A percentile compares a stretch with the other conserved stretches of the same genome.
These are phyloP conservation scores for Aspergillus fructus DNA, from an alignment of 2,329 filamentous ascomycete genomes.

Conservation along the genomic window DNA sequence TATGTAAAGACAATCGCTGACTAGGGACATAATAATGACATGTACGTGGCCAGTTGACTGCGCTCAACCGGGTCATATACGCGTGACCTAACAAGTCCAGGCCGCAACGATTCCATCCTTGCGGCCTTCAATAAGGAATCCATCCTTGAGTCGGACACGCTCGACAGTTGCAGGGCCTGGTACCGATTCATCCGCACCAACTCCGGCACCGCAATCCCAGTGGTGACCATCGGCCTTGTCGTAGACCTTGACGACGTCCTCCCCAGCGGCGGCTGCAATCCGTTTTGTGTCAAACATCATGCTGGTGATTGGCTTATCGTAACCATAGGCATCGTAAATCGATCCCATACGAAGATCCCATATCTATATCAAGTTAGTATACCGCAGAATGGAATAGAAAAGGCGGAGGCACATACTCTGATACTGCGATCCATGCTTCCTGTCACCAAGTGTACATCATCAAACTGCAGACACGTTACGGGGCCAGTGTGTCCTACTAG, in stretches of 20 bases:
- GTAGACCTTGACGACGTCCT: slow-evolving; percentile 95
- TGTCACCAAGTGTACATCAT: slow-evolving; percentile 91
- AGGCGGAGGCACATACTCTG: slow-evolving; percentile 63
- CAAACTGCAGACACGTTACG: slow-evolving; percentile 92
- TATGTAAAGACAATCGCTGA: slow-evolving; percentile 7
- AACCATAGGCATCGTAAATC: slow-evolving; percentile 93
- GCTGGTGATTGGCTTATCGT: slow-evolving; percentile 84
- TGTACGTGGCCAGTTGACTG: slow-evolving; percentile 5
- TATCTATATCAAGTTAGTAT: slow-evolving; percentile 60
- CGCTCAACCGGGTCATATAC: not conserved
- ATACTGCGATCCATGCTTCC: slow-evolving; percentile 91
- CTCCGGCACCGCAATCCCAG: slow-evolving; percentile 92
- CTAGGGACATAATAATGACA: slow-evolving; percentile 10
- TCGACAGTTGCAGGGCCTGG: slow-evolving; percentile 71
- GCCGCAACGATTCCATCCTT: slow-evolving; percentile 84
- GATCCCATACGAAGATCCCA: slow-evolving; percentile 97
- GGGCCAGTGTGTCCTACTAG: slow-evolving; percentile 93
- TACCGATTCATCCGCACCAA: slow-evolving; percentile 63
- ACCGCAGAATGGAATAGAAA: not conserved
- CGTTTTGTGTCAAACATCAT: slow-evolving; percentile 96
- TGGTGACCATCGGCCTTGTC: slow-evolving; percentile 94
- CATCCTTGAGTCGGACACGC: slow-evolving; percentile 85
- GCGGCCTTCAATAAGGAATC: slow-evolving; percentile 88
- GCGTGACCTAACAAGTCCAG: slow-evolving; percentile 67
- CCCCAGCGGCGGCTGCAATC: slow-evolving; percentile 86